Conservation (phyloP, 2,329 filamentous ascomycete species). For the Trichoderma sp. region DNA sequence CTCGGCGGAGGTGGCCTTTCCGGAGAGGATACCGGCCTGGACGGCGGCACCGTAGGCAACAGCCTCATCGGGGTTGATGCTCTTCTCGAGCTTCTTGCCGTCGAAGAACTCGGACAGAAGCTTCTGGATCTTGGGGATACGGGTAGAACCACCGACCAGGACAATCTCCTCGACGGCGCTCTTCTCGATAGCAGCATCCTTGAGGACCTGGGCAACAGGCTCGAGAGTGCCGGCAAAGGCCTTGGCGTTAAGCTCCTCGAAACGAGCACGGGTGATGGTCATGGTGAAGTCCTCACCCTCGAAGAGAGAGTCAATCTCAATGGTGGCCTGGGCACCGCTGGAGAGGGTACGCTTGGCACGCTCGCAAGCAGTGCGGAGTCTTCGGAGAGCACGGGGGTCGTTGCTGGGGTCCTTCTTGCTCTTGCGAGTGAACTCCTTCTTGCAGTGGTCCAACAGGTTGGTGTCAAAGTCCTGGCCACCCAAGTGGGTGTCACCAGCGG, state of each 20-base stretch:
- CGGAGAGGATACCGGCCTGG: slow-evolving; percentile 97
- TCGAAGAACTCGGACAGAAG: slow-evolving; percentile 98
- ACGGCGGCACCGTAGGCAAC: slow-evolving; percentile 99
- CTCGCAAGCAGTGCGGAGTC: slow-evolving; percentile 97
- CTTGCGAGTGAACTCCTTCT: slow-evolving; percentile 82
- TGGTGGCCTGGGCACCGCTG: slow-evolving; percentile 94
- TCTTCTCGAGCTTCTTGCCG: slow-evolving; percentile 99
- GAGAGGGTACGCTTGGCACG: slow-evolving; percentile 99
- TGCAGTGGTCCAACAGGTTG: slow-evolving; percentile 93
- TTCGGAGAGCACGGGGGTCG: slow-evolving; percentile 89
- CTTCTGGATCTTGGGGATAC: slow-evolving; percentile 99
- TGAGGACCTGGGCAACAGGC: slow-evolving; percentile 94
- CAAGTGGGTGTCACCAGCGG: slow-evolving; percentile 94
- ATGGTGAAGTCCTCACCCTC: slow-evolving; percentile 98
- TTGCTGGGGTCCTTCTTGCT: slow-evolving; percentile 77
- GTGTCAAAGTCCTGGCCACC: slow-evolving; percentile 97
- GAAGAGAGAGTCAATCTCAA: slow-evolving; percentile 98
- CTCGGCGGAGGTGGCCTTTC: slow-evolving; percentile 94
- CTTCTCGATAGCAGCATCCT: slow-evolving; percentile 89
- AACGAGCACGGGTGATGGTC: slow-evolving; percentile 96
- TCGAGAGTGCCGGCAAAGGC: slow-evolving; percentile 91
- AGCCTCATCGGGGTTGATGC: slow-evolving; percentile 99
- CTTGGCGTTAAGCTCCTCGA: slow-evolving; percentile 97
- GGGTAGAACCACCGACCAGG: slow-evolving; percentile 96
- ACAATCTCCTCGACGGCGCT: slow-evolving; percentile 95